phyloP scores from a whole-genome alignment of 139 green algal genomes.

The Chlamydomonas schloesseri region DNA sequence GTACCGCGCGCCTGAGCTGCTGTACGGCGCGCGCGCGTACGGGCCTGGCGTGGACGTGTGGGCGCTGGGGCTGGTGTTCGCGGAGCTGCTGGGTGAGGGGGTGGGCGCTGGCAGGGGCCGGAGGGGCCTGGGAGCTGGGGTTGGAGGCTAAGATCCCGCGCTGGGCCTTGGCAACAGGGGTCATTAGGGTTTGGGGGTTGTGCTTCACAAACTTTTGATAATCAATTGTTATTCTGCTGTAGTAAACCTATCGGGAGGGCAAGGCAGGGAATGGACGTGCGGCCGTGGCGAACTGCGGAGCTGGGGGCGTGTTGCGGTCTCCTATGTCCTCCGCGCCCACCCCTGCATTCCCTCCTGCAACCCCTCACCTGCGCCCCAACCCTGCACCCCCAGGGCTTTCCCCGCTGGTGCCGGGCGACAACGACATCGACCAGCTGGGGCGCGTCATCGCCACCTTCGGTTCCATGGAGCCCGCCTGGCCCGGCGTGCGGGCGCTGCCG shows the following conservation, averaged over 20 bases:
- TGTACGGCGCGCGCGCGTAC: conserved; percentile 55
- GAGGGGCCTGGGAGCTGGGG: no score
- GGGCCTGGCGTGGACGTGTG: conserved; percentile 54
- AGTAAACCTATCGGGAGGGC: no score
- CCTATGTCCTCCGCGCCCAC: no score
- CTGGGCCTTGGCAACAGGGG: no score
- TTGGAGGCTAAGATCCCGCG: no score
- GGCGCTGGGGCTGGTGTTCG: conserved; percentile 49
- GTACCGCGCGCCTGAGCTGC: conserved; percentile 86
- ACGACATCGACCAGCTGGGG: conserved; percentile 63
- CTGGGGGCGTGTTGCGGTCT: no score
- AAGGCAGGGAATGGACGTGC: no score
- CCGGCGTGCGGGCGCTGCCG: conserved; percentile 42
- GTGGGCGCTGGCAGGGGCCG: neutral
- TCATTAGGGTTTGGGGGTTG: no score
- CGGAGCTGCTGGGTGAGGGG: conserved; percentile 55
- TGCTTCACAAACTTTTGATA: no score
- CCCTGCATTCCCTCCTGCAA: no score
- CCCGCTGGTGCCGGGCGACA: conserved; percentile 58
- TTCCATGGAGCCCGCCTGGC: conserved; percentile 52
- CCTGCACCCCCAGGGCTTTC: conserved; percentile 32
- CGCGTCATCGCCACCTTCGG: conserved; percentile 49
- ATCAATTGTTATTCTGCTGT: no score
- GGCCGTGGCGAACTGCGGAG: no score
- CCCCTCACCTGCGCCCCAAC: neutral